Base-by-base conservation (phyloP, 495 filamentous ascomycete genomes). In the Hyphodiscus hymeniophilus region DNA sequence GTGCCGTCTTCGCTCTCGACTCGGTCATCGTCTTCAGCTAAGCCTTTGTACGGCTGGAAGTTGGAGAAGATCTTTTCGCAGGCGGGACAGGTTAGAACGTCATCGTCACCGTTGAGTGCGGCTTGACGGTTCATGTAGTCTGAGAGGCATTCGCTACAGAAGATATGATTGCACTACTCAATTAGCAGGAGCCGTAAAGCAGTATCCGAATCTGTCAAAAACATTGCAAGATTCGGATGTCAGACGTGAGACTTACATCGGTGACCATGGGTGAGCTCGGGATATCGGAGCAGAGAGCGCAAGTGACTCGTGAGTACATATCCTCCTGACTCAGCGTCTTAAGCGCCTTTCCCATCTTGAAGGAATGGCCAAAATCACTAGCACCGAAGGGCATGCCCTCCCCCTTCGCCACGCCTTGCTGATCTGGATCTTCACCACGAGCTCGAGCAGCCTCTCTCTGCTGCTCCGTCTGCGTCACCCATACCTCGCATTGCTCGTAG, bases 91-190 rank as follows among this genome's bases (percentile, higher is more conserved):
- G 39, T 17, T 10, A 34, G 11, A 1, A 8, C 20, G 16, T 39
- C 54, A n/a, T 32, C 43, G 13, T 24, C 43, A 15, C 38, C 31
- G 5, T 30, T 13, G 1, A n/a, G 26, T n/a, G 17, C 28, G 4
- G 28, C 21, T 15, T 13, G 23, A 21, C 17, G n/a, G 34, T 49
- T 39, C 3, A 51, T 17, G 43, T 31, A 33, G 18, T 38, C 38
- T 12, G 3, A 7, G 7, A 60, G 15, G 33, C 61, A 66, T 10
- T 38, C 23, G 2, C 21, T 20, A 42, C 63, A 66, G 23, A 61
- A 64, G n/a, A 56, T 49, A 45, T 66, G 62, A 7, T 48, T 47
- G 40, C 64, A 66, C 59, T 65, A 8, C 30, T 22, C 13, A 21
- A 28, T 54, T 17, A 54, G 51, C 45, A 42, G 23, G 26, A 38